phyloP scores from a whole-genome alignment of 139 green algal species.

The Volvox africanus region DNA sequence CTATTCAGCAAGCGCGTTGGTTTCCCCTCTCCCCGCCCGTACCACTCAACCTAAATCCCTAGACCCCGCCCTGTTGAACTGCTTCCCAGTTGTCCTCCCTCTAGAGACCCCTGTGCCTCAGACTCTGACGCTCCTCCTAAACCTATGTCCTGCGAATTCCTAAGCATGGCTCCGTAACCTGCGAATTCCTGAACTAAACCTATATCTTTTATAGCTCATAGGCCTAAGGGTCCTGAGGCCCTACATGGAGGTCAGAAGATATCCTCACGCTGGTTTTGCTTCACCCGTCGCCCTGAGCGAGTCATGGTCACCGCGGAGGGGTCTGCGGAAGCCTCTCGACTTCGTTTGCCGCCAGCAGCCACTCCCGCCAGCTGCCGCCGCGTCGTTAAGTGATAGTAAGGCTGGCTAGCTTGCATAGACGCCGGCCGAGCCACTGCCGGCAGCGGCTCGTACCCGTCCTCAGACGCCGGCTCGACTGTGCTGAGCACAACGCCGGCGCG shows the following conservation, averaged over 20 bases:
- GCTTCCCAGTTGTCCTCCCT: too few species aligned
- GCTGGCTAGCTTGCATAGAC: neutral
- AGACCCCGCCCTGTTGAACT: too few species aligned
- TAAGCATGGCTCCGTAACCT: too few species aligned
- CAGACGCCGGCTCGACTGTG: neutral
- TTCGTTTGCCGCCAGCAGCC: conserved; percentile 2
- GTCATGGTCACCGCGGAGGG: conserved; percentile 6
- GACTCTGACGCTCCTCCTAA: too few species aligned
- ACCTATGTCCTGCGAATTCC: too few species aligned
- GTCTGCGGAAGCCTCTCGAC: conserved; percentile 29
- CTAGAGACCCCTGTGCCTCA: too few species aligned
- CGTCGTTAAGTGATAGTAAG: neutral
- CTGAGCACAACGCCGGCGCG: neutral
- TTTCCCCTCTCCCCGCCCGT: too few species aligned
- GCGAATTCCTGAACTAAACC: too few species aligned
- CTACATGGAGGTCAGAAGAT: neutral
- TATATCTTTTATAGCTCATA: too few species aligned
- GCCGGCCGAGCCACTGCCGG: neutral
- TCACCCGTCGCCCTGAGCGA: conserved; percentile 27
- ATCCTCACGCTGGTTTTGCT: conserved; percentile 34
- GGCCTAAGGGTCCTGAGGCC: too few species aligned
- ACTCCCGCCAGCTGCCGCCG: neutral
- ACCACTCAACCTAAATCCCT: too few species aligned
- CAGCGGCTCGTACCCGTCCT: conserved; percentile 15
- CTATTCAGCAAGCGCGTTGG: too few species aligned